These are phyloP conservation scores for Leishmania braziliensis DNA, from an alignment of 208 protist genomes.

Conservation along the genomic window DNA sequence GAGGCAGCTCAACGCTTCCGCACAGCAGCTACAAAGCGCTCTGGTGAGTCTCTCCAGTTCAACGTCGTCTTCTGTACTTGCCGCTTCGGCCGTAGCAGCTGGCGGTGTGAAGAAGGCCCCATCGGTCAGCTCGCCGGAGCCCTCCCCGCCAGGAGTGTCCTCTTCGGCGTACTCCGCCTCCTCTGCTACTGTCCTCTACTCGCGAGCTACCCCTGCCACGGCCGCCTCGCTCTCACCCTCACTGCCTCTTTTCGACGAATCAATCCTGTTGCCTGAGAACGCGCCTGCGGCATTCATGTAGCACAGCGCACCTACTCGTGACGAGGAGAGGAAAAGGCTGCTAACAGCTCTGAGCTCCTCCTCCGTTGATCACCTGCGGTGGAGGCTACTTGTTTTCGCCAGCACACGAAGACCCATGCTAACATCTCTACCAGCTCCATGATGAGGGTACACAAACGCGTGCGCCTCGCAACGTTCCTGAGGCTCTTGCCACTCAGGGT, in stretches of 20 bases:
- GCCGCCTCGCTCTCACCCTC: background rate
- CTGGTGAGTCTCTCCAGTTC: background rate
- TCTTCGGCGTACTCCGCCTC: background rate
- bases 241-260: background rate
- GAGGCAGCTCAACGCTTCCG: conserved; percentile 8
- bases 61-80: background rate
- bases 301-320: background rate
- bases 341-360: background rate
- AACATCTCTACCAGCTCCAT: background rate
- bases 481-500: background rate
- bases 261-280: background rate
- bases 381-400: background rate
- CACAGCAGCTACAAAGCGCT: conserved; percentile 16
- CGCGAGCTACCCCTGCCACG: background rate
- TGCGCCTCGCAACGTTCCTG: background rate
- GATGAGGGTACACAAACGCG: background rate
- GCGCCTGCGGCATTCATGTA: background rate
- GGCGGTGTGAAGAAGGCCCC: background rate
- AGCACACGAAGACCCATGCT: background rate
- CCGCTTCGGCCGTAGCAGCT: background rate
- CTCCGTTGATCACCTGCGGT: background rate
- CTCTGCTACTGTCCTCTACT: background rate
- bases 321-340: background rate
- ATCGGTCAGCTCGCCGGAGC: conserved; percentile 6
- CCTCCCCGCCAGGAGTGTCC: conserved; percentile 7